Evolutionary conservation across 73 alveolate genomes (phyloP), one percentile per base, ranked within the genome.

Genomic region (Urostyla sp.): DNA sequence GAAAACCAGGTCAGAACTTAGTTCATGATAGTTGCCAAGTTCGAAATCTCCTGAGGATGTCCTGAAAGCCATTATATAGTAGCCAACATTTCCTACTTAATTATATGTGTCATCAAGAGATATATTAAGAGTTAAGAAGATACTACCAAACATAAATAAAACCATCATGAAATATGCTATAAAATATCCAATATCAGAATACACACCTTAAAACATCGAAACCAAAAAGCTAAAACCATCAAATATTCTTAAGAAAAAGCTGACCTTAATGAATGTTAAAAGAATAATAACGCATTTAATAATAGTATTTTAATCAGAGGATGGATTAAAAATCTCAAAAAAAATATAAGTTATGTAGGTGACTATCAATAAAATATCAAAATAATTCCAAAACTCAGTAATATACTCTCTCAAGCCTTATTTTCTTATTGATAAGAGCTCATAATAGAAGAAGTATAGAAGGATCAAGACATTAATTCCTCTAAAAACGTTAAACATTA

Each of bases 21-120:
- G 60, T 3, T 63, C 45, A 11, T 20, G 2, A 23, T 13, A 63
- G 44, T 63, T 36, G 45, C 53, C 85, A 0, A 73, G 24, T 30
- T 28, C 48, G 60, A 52, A 52, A 34, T 73, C 85, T 31, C 85
- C 85, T 10, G 31, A 32, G 10, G 85, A 73, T 6, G 85, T 56
- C 36, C 85, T 48, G 75, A 73, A 73, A 6, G 85, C 31, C 85
- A 73, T 73, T 5, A 73, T 3, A 36, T 32, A 34, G 59, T 52
- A 73, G 26, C 85, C 85, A 16, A 53, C 27, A 30, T 35, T 36
- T 20, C 61, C 16, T 28, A 73, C 36, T 6, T 59, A 48, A 16
- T 53, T 2, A 52, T 73, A 73, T 5, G 21, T 15, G 15, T 18
- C 58, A 24, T 28, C 54, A 5, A 0, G 28, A 51, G 45, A 51